Percentiles rank a stretch among this genome's conserved stretches.
Evolutionary conservation across 768 basidiomycete species (phyloP).

Genomic region (Trichaptum fuscoviolaceum): DNA sequence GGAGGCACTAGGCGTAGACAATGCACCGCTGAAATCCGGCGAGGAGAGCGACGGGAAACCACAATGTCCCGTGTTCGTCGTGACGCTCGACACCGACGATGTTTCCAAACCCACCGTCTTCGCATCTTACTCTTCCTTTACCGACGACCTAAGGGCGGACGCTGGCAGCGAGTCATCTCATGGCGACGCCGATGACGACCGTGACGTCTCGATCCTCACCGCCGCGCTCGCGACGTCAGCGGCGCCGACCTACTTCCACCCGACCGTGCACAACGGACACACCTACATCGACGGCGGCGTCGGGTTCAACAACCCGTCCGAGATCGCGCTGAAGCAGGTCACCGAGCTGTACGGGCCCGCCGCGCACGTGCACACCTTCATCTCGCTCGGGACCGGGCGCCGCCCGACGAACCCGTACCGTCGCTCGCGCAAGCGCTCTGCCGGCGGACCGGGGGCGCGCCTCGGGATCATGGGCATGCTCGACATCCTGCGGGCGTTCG

Average conservation of each 20-base stretch:
- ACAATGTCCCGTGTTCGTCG: neutral
- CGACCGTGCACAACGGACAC: neutral
- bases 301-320: slow-evolving; percentile 2
- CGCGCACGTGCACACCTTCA: neutral
- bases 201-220: neutral
- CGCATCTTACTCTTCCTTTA: neutral
- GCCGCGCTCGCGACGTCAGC: slow-evolving; percentile 1
- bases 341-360: neutral
- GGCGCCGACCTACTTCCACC: neutral
- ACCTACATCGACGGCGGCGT: slow-evolving; percentile 2
- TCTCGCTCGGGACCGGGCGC: neutral
- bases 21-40: neutral
- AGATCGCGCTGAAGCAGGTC: slow-evolving; percentile 1
- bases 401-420: neutral
- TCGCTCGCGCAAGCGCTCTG: neutral
- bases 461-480: neutral
- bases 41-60: neutral
- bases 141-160: neutral
- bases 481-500: neutral
- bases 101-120: neutral
- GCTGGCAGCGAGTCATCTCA: neutral
- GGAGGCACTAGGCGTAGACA: neutral
- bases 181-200: neutral
- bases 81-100: neutral
- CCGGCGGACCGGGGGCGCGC: too few relatives aligned